These are phyloP conservation scores for Linnemannia hyalina DNA, from an alignment of 192 early-diverging fungal genomes.

Conservation along the genomic window DNA sequence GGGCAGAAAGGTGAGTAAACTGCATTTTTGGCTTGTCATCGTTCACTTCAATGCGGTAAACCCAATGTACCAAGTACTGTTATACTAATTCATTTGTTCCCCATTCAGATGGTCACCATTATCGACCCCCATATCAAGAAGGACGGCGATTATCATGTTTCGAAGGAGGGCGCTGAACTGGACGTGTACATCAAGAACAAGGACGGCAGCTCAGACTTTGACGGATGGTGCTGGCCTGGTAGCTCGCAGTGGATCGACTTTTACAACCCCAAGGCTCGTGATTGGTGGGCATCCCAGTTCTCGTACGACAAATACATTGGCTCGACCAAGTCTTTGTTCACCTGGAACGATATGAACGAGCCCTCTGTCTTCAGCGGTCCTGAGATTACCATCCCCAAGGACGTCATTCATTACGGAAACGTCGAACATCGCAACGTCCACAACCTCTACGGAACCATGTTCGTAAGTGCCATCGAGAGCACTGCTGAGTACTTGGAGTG, in stretches of 20 bases:
- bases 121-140: slow-evolving; percentile 98
- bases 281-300: slow-evolving; percentile 89
- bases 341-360: slow-evolving; percentile 99
- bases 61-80: neutral
- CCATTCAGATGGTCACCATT: slow-evolving; percentile 88
- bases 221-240: slow-evolving; percentile 99
- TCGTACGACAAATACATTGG: slow-evolving; percentile 84
- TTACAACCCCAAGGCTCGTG: slow-evolving; percentile 78
- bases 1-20: slow-evolving; percentile 76
- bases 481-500: neutral
- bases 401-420: slow-evolving; percentile 86
- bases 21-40: neutral
- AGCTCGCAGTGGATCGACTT: slow-evolving; percentile 95
- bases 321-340: slow-evolving; percentile 83
- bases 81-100: neutral
- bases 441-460: slow-evolving; percentile 93
- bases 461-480: slow-evolving; percentile 56
- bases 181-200: slow-evolving; percentile 86
- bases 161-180: slow-evolving; percentile 79
- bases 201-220: slow-evolving; percentile 76
- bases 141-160: slow-evolving; percentile 81
- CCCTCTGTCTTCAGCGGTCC: slow-evolving; percentile 97
- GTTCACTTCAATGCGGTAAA: neutral
- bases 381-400: slow-evolving; percentile 97
- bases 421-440: slow-evolving; percentile 97